These are phyloP conservation scores for Cadophora gregata DNA, from an alignment of 2,329 filamentous ascomycete genomes.

Conservation along the genomic window DNA sequence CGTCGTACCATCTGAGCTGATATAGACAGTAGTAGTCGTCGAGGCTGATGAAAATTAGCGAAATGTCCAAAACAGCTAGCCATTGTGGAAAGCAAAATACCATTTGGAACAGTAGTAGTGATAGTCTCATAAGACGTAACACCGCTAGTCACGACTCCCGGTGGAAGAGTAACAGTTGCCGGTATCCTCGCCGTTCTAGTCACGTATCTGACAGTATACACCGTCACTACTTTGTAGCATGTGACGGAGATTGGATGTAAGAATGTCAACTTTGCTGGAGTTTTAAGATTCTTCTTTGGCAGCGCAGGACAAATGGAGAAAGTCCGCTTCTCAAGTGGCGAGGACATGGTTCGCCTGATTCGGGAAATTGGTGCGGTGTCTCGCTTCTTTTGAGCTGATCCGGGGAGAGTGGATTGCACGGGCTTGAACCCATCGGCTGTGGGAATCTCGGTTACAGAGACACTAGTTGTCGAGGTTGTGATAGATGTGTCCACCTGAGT, in stretches of 20 bases:
- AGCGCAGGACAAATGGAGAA: constrained; percentile 9
- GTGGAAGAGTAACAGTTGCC: not conserved
- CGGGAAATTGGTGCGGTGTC: constrained; percentile 4
- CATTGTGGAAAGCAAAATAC: not conserved
- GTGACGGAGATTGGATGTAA: not conserved
- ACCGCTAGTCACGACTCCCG: not conserved
- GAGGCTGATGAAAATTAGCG: constrained; percentile 5
- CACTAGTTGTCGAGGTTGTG: not conserved
- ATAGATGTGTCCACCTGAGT: not conserved
- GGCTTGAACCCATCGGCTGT: constrained; percentile 5
- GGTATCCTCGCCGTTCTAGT: not conserved
- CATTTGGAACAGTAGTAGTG: constrained; percentile 10
- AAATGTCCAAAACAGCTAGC: not conserved
- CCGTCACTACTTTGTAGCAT: constrained; percentile 8
- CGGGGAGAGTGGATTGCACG: constrained; percentile 6
- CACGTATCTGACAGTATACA: constrained; percentile 1
- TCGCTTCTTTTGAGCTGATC: constrained; percentile 11
- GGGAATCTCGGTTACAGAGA: constrained; percentile 1
- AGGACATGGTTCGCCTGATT: not conserved
- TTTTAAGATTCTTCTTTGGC: not conserved
- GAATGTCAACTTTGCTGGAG: not conserved
- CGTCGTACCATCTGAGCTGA: constrained; percentile 10
- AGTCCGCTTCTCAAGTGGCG: not conserved
- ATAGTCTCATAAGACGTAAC: constrained; percentile 8
- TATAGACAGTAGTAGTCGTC: not conserved